Base-by-base conservation (phyloP, 257 asterid genomes). In the Voacanga thouarsii region DNA sequence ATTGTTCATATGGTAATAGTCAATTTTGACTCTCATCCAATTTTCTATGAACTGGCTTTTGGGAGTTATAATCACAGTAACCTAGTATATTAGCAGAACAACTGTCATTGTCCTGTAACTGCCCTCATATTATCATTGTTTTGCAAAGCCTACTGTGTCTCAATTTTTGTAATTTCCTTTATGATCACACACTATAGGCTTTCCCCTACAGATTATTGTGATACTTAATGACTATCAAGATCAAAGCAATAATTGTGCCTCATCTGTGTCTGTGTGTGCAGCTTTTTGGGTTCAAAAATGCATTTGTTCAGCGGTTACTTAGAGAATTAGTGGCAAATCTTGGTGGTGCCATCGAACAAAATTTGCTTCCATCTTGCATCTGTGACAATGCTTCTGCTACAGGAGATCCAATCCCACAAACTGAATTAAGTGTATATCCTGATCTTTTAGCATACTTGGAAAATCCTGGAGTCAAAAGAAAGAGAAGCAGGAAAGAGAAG, bases 251-350 rank as follows among this genome's bases (percentile, higher is more conserved):
- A 55, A 55, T 55, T 6, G 11, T 68, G 75, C 73, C 75, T 78
- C 72, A 56, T 53, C 76, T 68, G 72, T 80, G 11, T 64, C 61
- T 83, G 75, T 77, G 68, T 76, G 55, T 84, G 82, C 96, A 95
- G 99, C 87, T 93, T 78, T 95, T 91, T 64, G 99, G 99, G 74
- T 93, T 95, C 87, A 93, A 86, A 79, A 93, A 90, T 88, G 85
- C 94, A 59, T 89, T 87, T 83, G 97, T 95, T 67, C 99, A 89
- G 83, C 89, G 97, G 87, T 80, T 95, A 73, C 88, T 95, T 81
- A 82, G 98, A 82, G 97, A 91, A 80, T 87, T 93, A 92, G 92
- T 89, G 75, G 90, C 96, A 79, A 87, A 88, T 89, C 86, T 78
- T 74, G 88, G 90, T 80, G 90, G 88, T 74, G 83, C 87, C 74